phyloP scores from a whole-genome alignment of 2,329 filamentous ascomycete species.

The Monascus ruber region DNA sequence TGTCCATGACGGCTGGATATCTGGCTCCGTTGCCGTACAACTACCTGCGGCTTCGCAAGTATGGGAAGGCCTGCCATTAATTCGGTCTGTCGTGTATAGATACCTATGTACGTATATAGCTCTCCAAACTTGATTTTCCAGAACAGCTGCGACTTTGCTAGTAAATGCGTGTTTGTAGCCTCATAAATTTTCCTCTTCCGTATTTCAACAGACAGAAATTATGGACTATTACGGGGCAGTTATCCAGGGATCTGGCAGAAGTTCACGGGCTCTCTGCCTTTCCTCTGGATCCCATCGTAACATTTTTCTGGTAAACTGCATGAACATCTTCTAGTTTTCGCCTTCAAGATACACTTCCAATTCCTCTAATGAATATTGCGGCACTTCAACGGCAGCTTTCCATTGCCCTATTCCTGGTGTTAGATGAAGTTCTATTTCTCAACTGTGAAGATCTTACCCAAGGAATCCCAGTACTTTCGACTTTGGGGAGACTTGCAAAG shows the following conservation, averaged over 20 bases:
- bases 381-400: constrained; percentile 3
- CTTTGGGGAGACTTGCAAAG: constrained; percentile 2
- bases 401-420: constrained; percentile 4
- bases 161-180: too few species aligned
- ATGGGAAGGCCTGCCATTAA: too few species aligned
- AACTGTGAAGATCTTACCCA: constrained; percentile 1
- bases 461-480: constrained; percentile 5
- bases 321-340: constrained; percentile 14
- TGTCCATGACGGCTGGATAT: too few species aligned
- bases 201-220: too few species aligned
- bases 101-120: too few species aligned
- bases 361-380: constrained; percentile 10
- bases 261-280: constrained; percentile 9
- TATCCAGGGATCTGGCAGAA: constrained; percentile 19
- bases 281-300: constrained; percentile 14
- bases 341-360: constrained; percentile 14
- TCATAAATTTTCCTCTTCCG: too few species aligned
- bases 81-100: too few species aligned
- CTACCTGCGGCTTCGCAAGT: too few species aligned
- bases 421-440: not conserved
- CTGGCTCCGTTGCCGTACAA: too few species aligned
- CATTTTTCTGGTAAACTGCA: constrained; percentile 19
- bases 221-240: too few species aligned
- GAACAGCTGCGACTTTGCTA: too few species aligned
- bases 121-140: too few species aligned